Evolutionary conservation across 345 rosid species (phyloP).

Genomic region (Psidium friedrichsthalianum): DNA sequence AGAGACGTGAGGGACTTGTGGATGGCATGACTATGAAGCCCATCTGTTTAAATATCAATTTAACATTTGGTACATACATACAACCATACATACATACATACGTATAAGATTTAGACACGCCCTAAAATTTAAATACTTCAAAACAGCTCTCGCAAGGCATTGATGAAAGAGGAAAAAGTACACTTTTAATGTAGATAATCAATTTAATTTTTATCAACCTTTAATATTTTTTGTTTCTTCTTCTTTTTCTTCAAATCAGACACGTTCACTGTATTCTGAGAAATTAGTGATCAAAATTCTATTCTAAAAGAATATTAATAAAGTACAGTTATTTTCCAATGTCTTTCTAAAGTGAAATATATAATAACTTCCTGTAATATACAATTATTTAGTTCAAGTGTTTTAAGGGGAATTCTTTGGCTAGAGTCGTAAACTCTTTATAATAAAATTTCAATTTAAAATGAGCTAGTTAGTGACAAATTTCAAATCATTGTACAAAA

Average conservation of each 20-base stretch:
- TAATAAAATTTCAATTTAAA: not conserved
- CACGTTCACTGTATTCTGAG: not conserved
- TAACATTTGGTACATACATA: too few species aligned
- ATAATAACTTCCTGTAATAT: not conserved
- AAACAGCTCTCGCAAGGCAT: not conserved
- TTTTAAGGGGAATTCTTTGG: constrained; percentile 1
- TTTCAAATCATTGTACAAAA: too few species aligned
- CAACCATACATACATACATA: not conserved
- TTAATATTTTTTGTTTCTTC: not conserved
- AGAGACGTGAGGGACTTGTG: too few species aligned
- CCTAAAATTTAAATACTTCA: not conserved
- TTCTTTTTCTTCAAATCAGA: not conserved
- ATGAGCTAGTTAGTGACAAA: not conserved
- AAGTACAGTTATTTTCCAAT: not conserved
- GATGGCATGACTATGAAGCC: not conserved
- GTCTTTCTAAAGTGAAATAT: not conserved
- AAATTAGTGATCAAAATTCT: not conserved
- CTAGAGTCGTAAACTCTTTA: not conserved
- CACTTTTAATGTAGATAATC: not conserved
- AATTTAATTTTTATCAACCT: not conserved
- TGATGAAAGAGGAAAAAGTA: not conserved
- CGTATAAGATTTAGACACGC: too few species aligned
- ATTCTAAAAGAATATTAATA: not conserved
- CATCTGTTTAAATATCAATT: too few species aligned
- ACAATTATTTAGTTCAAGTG: not conserved